Evolutionary conservation across 208 protist genomes (phyloP).

Genomic region (Acanthamoeba divionensis): DNA sequence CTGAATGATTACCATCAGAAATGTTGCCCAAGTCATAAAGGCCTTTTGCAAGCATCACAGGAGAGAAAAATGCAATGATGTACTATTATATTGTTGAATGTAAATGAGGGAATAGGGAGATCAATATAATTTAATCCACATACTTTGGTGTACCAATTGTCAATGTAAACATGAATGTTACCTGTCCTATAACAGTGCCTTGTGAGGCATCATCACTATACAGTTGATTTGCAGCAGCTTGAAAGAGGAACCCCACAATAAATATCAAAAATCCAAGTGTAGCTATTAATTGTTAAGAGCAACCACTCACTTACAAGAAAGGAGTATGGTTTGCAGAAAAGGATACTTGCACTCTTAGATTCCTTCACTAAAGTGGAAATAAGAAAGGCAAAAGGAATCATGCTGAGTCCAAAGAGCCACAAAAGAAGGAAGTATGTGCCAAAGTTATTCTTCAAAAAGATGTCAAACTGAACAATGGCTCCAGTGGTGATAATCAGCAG

Average conservation of each 20-base stretch:
- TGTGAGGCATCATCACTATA: not conserved
- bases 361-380: slow-evolving; percentile 56
- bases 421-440: slow-evolving; percentile 69
- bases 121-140: not conserved
- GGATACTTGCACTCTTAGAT: not conserved
- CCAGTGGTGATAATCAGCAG: slow-evolving; percentile 55
- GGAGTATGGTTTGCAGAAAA: not conserved
- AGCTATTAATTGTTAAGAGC: not conserved
- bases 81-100: not conserved
- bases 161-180: not conserved
- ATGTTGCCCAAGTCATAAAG: not conserved
- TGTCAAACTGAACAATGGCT: slow-evolving; percentile 46
- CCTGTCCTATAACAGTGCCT: not conserved
- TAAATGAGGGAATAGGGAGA: not conserved
- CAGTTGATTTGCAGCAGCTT: not conserved
- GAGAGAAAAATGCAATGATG: slow-evolving; percentile 41
- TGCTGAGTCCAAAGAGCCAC: slow-evolving; percentile 58
- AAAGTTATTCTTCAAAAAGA: slow-evolving; percentile 65
- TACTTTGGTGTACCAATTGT: not conserved
- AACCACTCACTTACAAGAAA: not conserved
- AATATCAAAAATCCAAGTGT: slow-evolving; percentile 51
- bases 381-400: slow-evolving; percentile 63
- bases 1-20: not conserved
- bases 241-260: slow-evolving; percentile 32
- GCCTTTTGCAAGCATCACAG: slow-evolving; percentile 45